phyloP scores from a whole-genome alignment of 2,329 filamentous ascomycete species.

The Stachybotrys chlorohalonatus region DNA sequence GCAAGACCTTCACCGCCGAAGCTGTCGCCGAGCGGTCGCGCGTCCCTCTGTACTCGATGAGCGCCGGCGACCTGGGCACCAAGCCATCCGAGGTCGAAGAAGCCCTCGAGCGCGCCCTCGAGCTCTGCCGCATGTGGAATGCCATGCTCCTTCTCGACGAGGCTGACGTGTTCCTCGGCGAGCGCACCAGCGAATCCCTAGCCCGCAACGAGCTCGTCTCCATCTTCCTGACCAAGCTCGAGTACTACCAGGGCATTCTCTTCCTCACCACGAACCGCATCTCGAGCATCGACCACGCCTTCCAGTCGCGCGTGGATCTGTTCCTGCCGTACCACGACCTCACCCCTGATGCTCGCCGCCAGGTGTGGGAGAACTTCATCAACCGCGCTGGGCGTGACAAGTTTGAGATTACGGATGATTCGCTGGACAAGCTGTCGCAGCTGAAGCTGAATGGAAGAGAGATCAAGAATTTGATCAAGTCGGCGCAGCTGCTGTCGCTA shows the following conservation, averaged over 20 bases:
- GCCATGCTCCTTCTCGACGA: slow-evolving; percentile 34
- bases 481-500: slow-evolving; percentile 22
- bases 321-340: slow-evolving; percentile 21
- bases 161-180: slow-evolving; percentile 31
- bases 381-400: slow-evolving; percentile 13
- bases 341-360: slow-evolving; percentile 12
- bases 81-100: slow-evolving; percentile 23
- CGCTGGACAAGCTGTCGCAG: slow-evolving; percentile 23
- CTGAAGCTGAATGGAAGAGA: slow-evolving; percentile 36
- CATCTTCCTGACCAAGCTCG: slow-evolving; percentile 21
- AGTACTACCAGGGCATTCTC: slow-evolving; percentile 27
- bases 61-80: slow-evolving; percentile 27
- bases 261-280: slow-evolving; percentile 30
- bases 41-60: slow-evolving; percentile 29
- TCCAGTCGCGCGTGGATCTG: slow-evolving; percentile 24
- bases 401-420: slow-evolving; percentile 15
- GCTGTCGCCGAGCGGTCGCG: slow-evolving; percentile 26
- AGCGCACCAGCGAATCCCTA: slow-evolving; percentile 21
- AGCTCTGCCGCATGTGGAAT: slow-evolving; percentile 37
- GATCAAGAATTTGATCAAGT: slow-evolving; percentile 39
- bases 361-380: slow-evolving; percentile 28
- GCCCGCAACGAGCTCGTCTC: slow-evolving; percentile 30
- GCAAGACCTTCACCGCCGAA: slow-evolving; percentile 35
- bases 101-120: slow-evolving; percentile 20
- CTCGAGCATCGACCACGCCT: slow-evolving; percentile 23